Conservation (phyloP, 225 moss, liverwort and hornwort genomes). For the Climacium dendroides region DNA sequence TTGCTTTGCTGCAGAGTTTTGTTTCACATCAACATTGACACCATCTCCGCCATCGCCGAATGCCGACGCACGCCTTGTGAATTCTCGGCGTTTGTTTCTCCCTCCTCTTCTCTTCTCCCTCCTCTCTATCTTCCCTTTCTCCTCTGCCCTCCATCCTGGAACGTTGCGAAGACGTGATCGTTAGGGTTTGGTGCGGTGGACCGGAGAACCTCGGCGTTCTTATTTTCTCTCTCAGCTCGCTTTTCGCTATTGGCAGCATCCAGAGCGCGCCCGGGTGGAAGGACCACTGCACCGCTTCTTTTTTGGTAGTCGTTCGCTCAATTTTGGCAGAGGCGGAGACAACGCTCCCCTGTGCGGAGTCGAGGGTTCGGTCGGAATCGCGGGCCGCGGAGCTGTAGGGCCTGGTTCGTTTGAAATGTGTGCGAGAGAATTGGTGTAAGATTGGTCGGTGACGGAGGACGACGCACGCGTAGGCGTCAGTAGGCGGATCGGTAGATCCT, state of each 20-base stretch:
- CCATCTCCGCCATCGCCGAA: slow-evolving; percentile 27
- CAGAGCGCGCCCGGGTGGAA: neutral
- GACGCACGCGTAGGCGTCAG: neutral
- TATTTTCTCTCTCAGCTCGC: neutral
- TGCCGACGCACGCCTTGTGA: slow-evolving; percentile 16
- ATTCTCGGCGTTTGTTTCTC: neutral
- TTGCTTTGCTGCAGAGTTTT: slow-evolving; percentile 1
- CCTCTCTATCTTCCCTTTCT: neutral
- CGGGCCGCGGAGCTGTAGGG: neutral
- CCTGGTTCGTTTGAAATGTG: slow-evolving; percentile 10
- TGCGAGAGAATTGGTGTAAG: slow-evolving; percentile 5
- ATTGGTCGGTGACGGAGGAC: neutral
- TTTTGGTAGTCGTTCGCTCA: neutral
- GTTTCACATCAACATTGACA: slow-evolving; percentile 2
- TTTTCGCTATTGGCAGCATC: neutral
- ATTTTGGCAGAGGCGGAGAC: neutral
- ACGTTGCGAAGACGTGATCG: slow-evolving; percentile 24
- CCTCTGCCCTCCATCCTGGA: neutral
- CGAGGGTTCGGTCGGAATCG: neutral
- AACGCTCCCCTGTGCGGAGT: neutral
- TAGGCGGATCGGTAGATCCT: slow-evolving; percentile 70
- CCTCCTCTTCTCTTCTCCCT: slow-evolving; percentile 10
- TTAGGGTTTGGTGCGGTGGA: slow-evolving; percentile 15
- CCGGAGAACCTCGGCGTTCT: neutral
- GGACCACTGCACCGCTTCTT: neutral